These are phyloP conservation scores for Angophora floribunda DNA, from an alignment of 345 rosid species.

Conservation along the genomic window DNA sequence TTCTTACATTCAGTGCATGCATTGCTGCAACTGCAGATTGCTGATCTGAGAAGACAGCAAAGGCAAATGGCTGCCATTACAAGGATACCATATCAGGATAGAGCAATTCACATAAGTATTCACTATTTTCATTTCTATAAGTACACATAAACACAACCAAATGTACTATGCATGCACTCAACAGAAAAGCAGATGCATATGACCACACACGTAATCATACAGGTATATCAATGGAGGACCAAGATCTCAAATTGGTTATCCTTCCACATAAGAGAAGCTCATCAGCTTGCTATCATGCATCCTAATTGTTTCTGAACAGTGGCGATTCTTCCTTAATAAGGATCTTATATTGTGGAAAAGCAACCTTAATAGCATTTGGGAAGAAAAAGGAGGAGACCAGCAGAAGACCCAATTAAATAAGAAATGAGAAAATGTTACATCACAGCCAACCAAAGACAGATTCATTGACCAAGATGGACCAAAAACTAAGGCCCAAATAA, in stretches of 20 bases:
- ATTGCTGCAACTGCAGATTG: conserved; percentile 66
- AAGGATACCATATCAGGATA: conserved; percentile 3
- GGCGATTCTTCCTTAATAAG: background rate
- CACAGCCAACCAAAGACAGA: background rate
- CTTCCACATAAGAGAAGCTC: background rate
- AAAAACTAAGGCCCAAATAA: background rate
- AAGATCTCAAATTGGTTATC: background rate
- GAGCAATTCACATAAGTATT: background rate
- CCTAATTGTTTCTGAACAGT: background rate
- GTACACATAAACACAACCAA: background rate
- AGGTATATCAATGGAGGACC: background rate
- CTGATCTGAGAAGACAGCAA: conserved; percentile 68
- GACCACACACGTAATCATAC: background rate
- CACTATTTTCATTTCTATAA: background rate
- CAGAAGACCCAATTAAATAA: background rate
- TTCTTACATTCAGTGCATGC: conserved; percentile 76
- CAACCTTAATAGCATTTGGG: background rate
- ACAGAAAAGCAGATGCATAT: background rate
- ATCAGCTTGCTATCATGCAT: background rate
- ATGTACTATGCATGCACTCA: background rate
- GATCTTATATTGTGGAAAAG: background rate
- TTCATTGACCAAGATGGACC: background rate
- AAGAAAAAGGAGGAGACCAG: background rate
- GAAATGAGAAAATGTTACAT: background rate
- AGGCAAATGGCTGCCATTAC: conserved; percentile 66